Evolutionary conservation across 257 asterid species (phyloP), one percentile per base, ranked within the genome.

Genomic region (Fraxinus excelsior): DNA sequence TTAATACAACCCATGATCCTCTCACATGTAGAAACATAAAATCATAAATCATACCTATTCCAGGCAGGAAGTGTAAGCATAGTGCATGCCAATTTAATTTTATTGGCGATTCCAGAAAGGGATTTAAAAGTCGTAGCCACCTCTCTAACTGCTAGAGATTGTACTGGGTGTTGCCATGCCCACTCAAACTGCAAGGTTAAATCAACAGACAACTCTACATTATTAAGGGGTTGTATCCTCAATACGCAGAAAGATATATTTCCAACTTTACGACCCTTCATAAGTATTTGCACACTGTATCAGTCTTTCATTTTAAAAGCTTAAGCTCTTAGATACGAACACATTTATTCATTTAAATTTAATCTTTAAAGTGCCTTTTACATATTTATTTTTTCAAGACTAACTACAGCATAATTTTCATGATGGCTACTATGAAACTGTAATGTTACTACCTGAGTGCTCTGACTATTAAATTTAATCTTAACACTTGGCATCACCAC

Each of bases 131-230:
- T 72, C 7, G 82, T 84, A 72, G 95, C 97, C 4, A 92, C 92
- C 35, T 70, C 78, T 83, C 99, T 87, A 44, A 94, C 97, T 11
- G 97, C 96, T 75, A 91, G 75, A 44, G 99, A 94, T 82, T 90
- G 95, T 4, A 78, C 75, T 1, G 99, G 99, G 77, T 94, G 97
- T 85, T 94, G 99, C 99, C 99, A 94, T 0, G 99, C 99, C 99
- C 99, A 94, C 85, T 94, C 99, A 76, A 94, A 94, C 99, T 94
- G 92, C 80, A 83, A 67, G 37, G 32, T 64, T 46, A 80, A 26
- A 35, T 44, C 35, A 37, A 74, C 64, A 65, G 23, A 37, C 67
- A 77, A 49, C 0, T 40, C 4, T 67, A 73, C 46, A 73, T 51
- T 67, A 62, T n/a, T 11, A 49, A 19, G 16, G 16, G 12, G 16